These are phyloP conservation scores for Dendryphion nanum DNA, from an alignment of 2,329 filamentous ascomycete genomes.

Conservation along the genomic window DNA sequence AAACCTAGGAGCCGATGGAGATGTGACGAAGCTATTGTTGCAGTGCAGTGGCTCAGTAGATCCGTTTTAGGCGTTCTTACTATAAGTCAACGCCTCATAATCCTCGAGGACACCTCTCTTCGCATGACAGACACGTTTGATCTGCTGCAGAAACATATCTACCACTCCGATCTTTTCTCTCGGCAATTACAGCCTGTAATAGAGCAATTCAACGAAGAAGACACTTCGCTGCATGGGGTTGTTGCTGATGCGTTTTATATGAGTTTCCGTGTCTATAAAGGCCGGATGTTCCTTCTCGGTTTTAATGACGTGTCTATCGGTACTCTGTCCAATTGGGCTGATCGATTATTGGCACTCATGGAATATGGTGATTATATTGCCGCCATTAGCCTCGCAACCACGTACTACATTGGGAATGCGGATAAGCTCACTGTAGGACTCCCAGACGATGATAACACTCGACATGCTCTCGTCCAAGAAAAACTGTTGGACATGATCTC, in stretches of 20 bases:
- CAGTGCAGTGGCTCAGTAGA: slow-evolving; percentile 92
- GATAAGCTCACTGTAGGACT: slow-evolving; percentile 93
- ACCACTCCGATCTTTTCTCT: slow-evolving; percentile 87
- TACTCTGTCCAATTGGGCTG: slow-evolving; percentile 94
- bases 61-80: slow-evolving; percentile 91
- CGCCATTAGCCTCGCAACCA: slow-evolving; percentile 85
- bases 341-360: slow-evolving; percentile 89
- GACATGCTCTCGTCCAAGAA: slow-evolving; percentile 81
- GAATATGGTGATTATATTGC: slow-evolving; percentile 94
- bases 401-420: slow-evolving; percentile 87
- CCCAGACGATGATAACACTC: slow-evolving; percentile 73
- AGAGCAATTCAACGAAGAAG: slow-evolving; percentile 83
- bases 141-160: slow-evolving; percentile 86
- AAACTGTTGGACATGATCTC: slow-evolving; percentile 91
- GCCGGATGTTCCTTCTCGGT: slow-evolving; percentile 86
- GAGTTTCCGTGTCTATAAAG: slow-evolving; percentile 96
- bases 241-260: slow-evolving; percentile 97
- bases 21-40: slow-evolving; percentile 91
- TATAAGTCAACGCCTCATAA: slow-evolving; percentile 88
- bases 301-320: slow-evolving; percentile 91
- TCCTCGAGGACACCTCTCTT: slow-evolving; percentile 82
- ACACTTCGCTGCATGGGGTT: slow-evolving; percentile 88
- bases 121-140: slow-evolving; percentile 94
- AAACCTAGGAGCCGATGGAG: slow-evolving; percentile 83
- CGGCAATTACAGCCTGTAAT: slow-evolving; percentile 80